Evolutionary conservation across 1,284 basidiomycete genomes (phyloP), one percentile per base, ranked within the genome.

Genomic region (Neonothopanus nambi): DNA sequence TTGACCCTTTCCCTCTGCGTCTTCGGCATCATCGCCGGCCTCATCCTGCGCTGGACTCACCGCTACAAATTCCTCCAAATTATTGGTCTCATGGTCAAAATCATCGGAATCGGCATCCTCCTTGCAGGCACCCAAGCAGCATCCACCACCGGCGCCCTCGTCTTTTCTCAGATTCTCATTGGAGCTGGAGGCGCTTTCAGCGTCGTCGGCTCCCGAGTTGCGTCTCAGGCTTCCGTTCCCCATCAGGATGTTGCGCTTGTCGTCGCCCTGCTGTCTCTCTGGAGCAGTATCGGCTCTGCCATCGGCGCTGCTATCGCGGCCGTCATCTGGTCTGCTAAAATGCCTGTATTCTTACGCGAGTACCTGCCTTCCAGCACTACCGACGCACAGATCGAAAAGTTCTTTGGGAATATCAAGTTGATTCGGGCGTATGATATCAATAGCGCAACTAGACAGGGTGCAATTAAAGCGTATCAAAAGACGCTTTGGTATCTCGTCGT

Each of bases 171-270:
- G 39, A 57, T 65, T 23, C 57, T 63, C 28, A 59, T 64, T 35
- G 63, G 61, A 1, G 40, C 55, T 6, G 64, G 63, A 35, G 64
- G 64, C 11, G 61, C 63, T 3, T 61, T 61, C 55, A 60, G 61
- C 38, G 59, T 63, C 48, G 58, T 63, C 43, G 60, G 59, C 20
- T 61, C 61, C 3, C 59, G 60, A 26, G 62, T 64, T 40, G 61
- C 62, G 11, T 59, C 61, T 1, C 64, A 65, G 44, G 64, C 63
- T 26, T 60, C 62, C 20, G 64, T 65, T 2, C 61, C 61, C 15
- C 64, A 65, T 51, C 61, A 63, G 43, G 64, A 65, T 51, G 59
- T 65, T 43, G 64, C 63, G 3, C 59, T 62, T 37, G 58, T 59
- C 26, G 58, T 61, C 17, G 59, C 63, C 5, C 59, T 63, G 1